Conservation (phyloP, 495 filamentous ascomycete species). For the Tuber melanosporum region DNA sequence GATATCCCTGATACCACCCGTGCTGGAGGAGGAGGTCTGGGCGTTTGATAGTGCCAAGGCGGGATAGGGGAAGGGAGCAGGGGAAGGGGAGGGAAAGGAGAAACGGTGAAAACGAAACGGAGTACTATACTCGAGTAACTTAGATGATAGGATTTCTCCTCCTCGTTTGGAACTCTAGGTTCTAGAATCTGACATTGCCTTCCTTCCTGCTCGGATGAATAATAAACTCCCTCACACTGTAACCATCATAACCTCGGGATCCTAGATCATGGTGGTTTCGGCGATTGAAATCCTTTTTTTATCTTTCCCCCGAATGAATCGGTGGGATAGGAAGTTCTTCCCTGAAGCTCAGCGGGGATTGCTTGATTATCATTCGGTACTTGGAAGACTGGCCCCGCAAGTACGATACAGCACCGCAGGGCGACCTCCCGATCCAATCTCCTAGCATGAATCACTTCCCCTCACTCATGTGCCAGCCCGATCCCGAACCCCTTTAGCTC, state of each 20-base stretch:
- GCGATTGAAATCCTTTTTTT: neutral
- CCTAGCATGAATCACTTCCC: neutral
- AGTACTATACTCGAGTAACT: neutral
- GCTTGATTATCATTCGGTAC: neutral
- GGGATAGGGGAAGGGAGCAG: neutral
- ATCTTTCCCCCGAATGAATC: neutral
- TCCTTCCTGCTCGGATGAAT: neutral
- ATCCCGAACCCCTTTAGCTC: neutral
- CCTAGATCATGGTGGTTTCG: neutral
- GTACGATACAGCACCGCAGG: neutral
- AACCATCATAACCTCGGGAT: neutral
- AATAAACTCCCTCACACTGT: neutral
- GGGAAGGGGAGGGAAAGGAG: neutral
- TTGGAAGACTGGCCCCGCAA: neutral
- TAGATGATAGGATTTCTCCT: neutral
- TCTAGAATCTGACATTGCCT: neutral
- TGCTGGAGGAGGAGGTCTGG: neutral
- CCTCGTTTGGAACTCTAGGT: neutral
- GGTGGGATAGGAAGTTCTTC: neutral
- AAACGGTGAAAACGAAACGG: neutral
- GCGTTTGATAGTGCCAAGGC: neutral
- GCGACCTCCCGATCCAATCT: neutral
- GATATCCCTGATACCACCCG: neutral
- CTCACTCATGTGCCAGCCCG: neutral
- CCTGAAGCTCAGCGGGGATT: neutral